phyloP scores from a whole-genome alignment of 495 filamentous ascomycete species.

The Viridothelium virens region DNA sequence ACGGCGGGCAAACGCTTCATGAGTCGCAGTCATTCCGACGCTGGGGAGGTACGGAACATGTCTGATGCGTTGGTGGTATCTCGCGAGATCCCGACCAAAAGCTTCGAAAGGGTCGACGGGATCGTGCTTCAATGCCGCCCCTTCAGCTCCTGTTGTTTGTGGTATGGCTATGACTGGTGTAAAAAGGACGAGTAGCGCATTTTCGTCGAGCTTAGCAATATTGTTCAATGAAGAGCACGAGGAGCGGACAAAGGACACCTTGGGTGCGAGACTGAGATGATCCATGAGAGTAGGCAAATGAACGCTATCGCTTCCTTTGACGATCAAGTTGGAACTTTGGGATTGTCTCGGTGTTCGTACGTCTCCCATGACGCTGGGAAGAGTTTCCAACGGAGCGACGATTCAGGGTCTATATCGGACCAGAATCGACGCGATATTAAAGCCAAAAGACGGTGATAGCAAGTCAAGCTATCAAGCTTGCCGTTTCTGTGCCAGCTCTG shows the following conservation, averaged over 20 bases:
- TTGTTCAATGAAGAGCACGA: not conserved
- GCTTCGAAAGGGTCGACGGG: constrained; percentile 38
- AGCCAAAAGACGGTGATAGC: not conserved
- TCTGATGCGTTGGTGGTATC: constrained; percentile 27
- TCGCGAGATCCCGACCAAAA: constrained; percentile 32
- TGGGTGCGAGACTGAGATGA: not conserved
- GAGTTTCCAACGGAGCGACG: not conserved
- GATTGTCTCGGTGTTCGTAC: not conserved
- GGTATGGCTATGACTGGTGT: constrained; percentile 20
- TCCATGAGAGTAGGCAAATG: not conserved
- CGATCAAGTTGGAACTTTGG: not conserved
- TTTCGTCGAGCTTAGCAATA: not conserved
- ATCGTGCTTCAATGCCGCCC: constrained; percentile 3
- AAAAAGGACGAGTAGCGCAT: constrained; percentile 19
- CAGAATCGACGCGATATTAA: not conserved
- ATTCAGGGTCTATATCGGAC: not conserved
- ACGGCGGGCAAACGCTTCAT: constrained; percentile 32
- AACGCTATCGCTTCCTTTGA: not conserved
- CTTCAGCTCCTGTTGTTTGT: not conserved
- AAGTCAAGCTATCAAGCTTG: not conserved
- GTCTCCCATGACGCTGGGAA: constrained; percentile 5
- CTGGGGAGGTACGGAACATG: constrained; percentile 36
- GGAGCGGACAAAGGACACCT: constrained; percentile 14
- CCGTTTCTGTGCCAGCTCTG: not conserved
- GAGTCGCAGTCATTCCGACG: constrained; percentile 33